phyloP scores from a whole-genome alignment of 2,329 filamentous ascomycete species.

The Setomelanomma holmii region DNA sequence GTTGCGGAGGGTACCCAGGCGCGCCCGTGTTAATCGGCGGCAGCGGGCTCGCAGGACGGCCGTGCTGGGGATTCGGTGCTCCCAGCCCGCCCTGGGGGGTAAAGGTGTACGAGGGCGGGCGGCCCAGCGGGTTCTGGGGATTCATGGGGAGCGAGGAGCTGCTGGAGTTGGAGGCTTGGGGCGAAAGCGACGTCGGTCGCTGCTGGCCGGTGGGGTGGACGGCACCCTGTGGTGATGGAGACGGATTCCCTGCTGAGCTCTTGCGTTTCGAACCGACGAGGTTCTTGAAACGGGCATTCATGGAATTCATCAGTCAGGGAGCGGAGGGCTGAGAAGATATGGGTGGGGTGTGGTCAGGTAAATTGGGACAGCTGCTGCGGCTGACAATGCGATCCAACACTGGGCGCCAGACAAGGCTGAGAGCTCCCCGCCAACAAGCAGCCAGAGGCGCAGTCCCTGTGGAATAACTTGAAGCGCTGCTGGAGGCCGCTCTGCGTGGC shows the following conservation, averaged over 20 bases:
- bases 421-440: constrained; percentile 19
- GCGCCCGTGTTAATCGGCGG: constrained; percentile 64
- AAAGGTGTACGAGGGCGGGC: constrained; percentile 70
- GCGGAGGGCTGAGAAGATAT: constrained; percentile 24
- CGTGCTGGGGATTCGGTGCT: constrained; percentile 44
- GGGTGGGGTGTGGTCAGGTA: constrained; percentile 36
- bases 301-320: constrained; percentile 70
- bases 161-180: constrained; percentile 48
- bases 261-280: constrained; percentile 84
- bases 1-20: constrained; percentile 51
- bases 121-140: constrained; percentile 61
- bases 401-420: constrained; percentile 31
- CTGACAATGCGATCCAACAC: constrained; percentile 33
- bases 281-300: constrained; percentile 80
- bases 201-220: constrained; percentile 48
- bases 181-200: constrained; percentile 49
- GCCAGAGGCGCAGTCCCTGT: constrained; percentile 14
- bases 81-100: constrained; percentile 51
- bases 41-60: constrained; percentile 62
- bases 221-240: constrained; percentile 40
- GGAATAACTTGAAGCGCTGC: neutral
- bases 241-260: constrained; percentile 62
- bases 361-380: constrained; percentile 36
- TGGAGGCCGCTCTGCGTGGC: neutral
- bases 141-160: constrained; percentile 60